These are phyloP conservation scores for Cercospora sp. DNA, from an alignment of 2,329 filamentous ascomycete genomes.

Conservation along the genomic window DNA sequence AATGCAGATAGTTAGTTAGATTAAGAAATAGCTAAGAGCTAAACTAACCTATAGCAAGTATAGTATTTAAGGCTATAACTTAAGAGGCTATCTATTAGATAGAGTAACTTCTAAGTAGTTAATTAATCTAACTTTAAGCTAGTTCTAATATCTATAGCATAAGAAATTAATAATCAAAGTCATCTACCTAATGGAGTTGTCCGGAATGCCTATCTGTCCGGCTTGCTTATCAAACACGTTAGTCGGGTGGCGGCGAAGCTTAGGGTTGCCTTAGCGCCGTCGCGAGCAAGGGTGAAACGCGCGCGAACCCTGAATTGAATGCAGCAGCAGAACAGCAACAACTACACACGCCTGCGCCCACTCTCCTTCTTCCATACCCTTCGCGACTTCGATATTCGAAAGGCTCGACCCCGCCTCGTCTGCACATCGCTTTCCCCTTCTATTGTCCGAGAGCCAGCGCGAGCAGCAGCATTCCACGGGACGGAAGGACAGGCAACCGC, in stretches of 20 bases:
- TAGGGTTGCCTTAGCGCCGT: background rate
- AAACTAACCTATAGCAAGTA: no score
- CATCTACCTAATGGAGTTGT: no score
- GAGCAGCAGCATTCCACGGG: background rate
- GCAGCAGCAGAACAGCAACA: background rate
- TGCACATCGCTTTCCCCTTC: background rate
- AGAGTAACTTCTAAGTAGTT: background rate
- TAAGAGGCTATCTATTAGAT: background rate
- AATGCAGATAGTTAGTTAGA: no score
- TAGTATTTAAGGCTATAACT: background rate
- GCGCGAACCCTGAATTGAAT: background rate
- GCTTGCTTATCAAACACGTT: no score
- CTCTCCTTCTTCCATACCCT: background rate
- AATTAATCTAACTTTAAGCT: background rate
- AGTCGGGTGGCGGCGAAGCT: background rate
- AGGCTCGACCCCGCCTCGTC: background rate
- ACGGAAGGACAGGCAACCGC: background rate
- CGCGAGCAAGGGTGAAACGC: slow-evolving; percentile 1
- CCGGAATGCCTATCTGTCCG: no score
- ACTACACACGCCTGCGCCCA: background rate
- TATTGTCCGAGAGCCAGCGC: background rate
- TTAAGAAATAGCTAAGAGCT: no score
- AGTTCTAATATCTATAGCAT: background rate
- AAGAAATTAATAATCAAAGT: background rate
- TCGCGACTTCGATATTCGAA: no score